Evolutionary conservation across 139 green algal species (phyloP).

Genomic region (Chlamydomonas sphaeroides): DNA sequence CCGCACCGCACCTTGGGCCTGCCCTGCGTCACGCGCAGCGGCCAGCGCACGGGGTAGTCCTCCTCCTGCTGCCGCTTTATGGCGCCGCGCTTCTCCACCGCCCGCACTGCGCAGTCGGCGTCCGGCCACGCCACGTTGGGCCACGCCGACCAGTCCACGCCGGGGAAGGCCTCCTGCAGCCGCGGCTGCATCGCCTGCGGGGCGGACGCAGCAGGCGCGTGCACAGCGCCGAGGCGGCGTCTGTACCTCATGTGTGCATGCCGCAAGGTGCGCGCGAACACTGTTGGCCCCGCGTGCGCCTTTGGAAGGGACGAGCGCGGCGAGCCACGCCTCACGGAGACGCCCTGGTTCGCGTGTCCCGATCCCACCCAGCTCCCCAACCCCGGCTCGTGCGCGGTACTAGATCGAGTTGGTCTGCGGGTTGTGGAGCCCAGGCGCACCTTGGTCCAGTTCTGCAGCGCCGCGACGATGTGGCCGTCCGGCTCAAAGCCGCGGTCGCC

Average conservation of each 20-base stretch:
- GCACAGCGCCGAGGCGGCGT: no score
- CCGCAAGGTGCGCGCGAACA: no score
- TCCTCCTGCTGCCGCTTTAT: slow-evolving; percentile 40
- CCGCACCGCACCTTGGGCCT: slow-evolving; percentile 21
- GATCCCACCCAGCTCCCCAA: no score
- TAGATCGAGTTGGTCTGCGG: no score
- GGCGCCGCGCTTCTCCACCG: slow-evolving; percentile 33
- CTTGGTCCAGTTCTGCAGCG: slow-evolving; percentile 26
- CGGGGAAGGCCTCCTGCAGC: slow-evolving; percentile 21
- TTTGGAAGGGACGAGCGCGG: no score
- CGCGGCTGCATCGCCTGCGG: slow-evolving; percentile 29
- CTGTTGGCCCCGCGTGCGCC: no score
- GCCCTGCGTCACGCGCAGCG: slow-evolving; percentile 31
- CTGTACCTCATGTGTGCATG: no score
- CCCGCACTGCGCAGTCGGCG: slow-evolving; percentile 6
- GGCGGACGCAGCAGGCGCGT: no score
- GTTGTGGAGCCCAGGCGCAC: no score
- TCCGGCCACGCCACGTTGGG: slow-evolving; percentile 16
- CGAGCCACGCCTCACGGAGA: no score
- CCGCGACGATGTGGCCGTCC: slow-evolving; percentile 23
- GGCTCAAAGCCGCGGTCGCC: slow-evolving; percentile 28
- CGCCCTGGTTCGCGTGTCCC: no score
- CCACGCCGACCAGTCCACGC: slow-evolving; percentile 19
- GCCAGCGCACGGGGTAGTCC: slow-evolving; percentile 32
- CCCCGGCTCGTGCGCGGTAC: no score